Conservation (phyloP, 148 eudicot species). For the Arctostaphylos glauca region DNA sequence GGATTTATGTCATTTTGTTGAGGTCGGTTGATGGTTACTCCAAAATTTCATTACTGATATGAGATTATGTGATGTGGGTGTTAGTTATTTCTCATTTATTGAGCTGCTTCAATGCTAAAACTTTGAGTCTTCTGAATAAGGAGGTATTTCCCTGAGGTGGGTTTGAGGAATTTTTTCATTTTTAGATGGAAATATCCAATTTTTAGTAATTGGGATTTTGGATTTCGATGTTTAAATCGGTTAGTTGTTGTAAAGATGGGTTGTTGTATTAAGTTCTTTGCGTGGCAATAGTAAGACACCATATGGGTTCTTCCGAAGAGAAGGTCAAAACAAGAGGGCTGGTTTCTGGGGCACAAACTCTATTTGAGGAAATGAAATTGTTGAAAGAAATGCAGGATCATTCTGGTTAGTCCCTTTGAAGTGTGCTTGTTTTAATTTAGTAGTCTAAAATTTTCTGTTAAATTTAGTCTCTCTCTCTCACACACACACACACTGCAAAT, state of each 20-base stretch:
- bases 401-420: conserved; percentile 43
- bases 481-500: too few species aligned
- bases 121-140: conserved; percentile 8
- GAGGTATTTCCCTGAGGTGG: conserved; percentile 13
- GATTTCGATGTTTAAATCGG: background rate
- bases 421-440: background rate
- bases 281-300: conserved; percentile 18
- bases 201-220: background rate
- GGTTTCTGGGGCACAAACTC: conserved; percentile 43
- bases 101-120: conserved; percentile 8
- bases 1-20: background rate
- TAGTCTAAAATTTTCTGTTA: background rate
- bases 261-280: conserved; percentile 15
- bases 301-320: conserved; percentile 62
- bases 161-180: conserved; percentile 7
- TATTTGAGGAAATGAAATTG: conserved; percentile 76
- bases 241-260: conserved; percentile 20
- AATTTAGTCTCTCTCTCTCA: background rate
- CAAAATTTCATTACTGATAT: background rate
- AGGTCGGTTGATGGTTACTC: conserved; percentile 10
- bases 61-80: conserved; percentile 8
- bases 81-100: conserved; percentile 17
- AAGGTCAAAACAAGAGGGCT: conserved; percentile 47
- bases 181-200: background rate
- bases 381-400: conserved; percentile 87